Conservation (phyloP, 345 rosid genomes). For the Nephelium lappaceum region DNA sequence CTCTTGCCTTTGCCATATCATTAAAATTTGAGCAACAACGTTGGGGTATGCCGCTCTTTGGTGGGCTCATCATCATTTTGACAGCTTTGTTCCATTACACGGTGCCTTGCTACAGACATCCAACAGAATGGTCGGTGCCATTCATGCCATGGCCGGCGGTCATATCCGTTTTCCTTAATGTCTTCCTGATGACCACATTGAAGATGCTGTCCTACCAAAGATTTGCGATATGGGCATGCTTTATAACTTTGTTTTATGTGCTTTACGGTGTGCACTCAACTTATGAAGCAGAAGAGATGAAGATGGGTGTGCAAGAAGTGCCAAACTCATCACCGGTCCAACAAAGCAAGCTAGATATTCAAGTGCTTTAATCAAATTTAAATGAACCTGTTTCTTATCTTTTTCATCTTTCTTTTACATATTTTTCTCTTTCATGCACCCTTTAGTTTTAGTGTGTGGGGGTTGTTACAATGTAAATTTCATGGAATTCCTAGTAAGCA, state of each 20-base stretch:
- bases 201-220: slow-evolving; percentile 60
- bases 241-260: slow-evolving; percentile 68
- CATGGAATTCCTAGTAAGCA: slow-evolving; percentile 18
- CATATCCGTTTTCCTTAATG: slow-evolving; percentile 67
- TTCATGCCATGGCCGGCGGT: slow-evolving; percentile 96
- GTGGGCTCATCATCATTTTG: slow-evolving; percentile 35
- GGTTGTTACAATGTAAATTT: slow-evolving; percentile 8
- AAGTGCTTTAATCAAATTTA: slow-evolving; percentile 30
- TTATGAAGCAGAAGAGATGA: slow-evolving; percentile 76
- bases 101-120: slow-evolving; percentile 26
- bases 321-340: slow-evolving; percentile 40
- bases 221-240: slow-evolving; percentile 72
- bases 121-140: slow-evolving; percentile 72
- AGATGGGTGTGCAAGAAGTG: slow-evolving; percentile 28
- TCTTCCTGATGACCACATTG: slow-evolving; percentile 71
- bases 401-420: neutral
- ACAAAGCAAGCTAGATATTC: slow-evolving; percentile 48
- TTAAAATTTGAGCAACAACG: slow-evolving; percentile 57
- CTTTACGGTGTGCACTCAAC: slow-evolving; percentile 90
- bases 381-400: neutral
- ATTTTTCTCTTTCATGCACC: neutral
- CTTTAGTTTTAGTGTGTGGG: neutral
- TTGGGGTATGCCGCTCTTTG: slow-evolving; percentile 62
- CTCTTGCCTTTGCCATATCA: slow-evolving; percentile 68
- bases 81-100: slow-evolving; percentile 55